phyloP scores from a whole-genome alignment of 2,329 filamentous ascomycete genomes.

The Xylariaceae sp. region DNA sequence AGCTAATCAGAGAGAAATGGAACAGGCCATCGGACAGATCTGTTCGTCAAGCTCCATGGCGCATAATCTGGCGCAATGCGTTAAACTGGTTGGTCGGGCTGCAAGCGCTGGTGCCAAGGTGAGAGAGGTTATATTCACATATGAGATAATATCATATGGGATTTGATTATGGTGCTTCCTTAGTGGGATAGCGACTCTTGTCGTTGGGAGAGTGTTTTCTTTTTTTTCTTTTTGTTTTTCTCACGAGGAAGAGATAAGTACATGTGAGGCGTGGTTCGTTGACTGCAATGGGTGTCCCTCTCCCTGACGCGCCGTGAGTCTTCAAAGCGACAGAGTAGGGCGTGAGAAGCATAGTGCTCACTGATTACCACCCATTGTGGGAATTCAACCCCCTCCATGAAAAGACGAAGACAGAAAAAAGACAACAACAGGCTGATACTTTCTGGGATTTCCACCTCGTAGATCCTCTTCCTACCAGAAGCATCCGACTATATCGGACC shows the following conservation, averaged over 20 bases:
- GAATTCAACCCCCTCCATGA: neutral
- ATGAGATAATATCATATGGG: neutral
- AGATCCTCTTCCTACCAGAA: conserved; percentile 87
- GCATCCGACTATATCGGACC: conserved; percentile 82
- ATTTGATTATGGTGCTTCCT: neutral
- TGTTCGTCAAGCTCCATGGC: conserved; percentile 74
- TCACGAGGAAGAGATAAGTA: neutral
- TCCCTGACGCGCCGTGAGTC: neutral
- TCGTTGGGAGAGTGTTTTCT: neutral
- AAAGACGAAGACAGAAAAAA: neutral
- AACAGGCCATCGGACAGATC: conserved; percentile 80
- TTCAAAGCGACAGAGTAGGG: neutral
- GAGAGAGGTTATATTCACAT: conserved; percentile 13
- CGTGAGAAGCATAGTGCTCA: neutral
- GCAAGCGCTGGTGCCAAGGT: conserved; percentile 73
- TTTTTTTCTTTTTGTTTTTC: too few relatives aligned
- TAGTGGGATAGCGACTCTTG: neutral
- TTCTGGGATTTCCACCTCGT: neutral
- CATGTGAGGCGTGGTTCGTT: neutral
- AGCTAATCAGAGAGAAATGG: neutral
- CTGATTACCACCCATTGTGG: too few relatives aligned
- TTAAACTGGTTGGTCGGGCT: conserved; percentile 64
- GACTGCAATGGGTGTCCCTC: too few relatives aligned
- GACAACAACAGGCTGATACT: conserved; percentile 11
- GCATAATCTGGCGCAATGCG: conserved; percentile 76